phyloP scores from a whole-genome alignment of 805 yeast genomes.

The Hanseniaspora clermontiae region DNA sequence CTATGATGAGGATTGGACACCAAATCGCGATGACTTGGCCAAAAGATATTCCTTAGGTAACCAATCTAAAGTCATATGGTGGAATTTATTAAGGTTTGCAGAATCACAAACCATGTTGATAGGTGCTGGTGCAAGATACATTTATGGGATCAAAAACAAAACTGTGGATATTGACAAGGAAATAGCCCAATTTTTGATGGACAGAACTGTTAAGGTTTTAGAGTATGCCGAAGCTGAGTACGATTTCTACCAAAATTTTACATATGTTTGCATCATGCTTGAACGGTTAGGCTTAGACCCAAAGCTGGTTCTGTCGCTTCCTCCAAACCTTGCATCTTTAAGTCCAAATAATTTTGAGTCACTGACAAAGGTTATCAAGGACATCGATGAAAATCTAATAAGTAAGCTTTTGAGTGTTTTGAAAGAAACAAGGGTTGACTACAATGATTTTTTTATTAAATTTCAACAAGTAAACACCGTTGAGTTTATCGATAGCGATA shows the following conservation, averaged over 20 bases:
- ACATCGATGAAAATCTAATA: conserved; percentile 30
- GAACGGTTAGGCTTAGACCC: conserved; percentile 31
- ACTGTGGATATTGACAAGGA: conserved; percentile 36
- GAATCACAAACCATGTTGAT: conserved; percentile 71
- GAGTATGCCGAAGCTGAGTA: conserved; percentile 52
- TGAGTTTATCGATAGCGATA: conserved; percentile 24
- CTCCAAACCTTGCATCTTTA: conserved; percentile 23
- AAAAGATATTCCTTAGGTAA: conserved; percentile 68
- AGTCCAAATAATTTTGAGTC: neutral
- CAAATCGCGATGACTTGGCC: conserved; percentile 74
- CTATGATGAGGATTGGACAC: conserved; percentile 69
- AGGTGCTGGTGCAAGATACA: conserved; percentile 51
- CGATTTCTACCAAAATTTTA: conserved; percentile 46
- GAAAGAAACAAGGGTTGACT: conserved; percentile 54
- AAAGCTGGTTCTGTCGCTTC: conserved; percentile 40
- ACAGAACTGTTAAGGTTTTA: conserved; percentile 54
- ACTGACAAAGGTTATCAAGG: conserved; percentile 14
- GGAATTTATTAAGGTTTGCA: conserved; percentile 78
- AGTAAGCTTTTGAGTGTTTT: conserved; percentile 52
- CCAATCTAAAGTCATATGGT: conserved; percentile 80
- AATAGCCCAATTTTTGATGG: conserved; percentile 38
- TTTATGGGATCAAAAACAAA: conserved; percentile 29
- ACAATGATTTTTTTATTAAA: conserved; percentile 60
- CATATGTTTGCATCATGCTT: conserved; percentile 46
- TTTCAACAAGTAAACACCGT: conserved; percentile 41